Evolutionary conservation across 352 stramenopile genomes (phyloP).

Genomic region (Globisporangium okanoganense): DNA sequence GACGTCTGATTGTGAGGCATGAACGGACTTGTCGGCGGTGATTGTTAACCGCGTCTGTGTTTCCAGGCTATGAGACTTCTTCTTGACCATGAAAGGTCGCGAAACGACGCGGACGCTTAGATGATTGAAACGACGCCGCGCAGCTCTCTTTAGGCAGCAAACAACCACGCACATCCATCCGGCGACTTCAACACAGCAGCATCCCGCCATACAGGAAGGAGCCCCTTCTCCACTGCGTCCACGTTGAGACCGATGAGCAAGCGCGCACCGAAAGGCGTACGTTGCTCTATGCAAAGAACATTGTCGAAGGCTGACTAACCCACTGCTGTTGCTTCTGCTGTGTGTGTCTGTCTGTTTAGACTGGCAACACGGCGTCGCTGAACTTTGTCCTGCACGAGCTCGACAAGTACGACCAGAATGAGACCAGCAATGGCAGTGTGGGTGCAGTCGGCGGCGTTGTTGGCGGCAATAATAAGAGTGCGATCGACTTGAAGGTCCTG

Average conservation of each 20-base stretch:
- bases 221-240: neutral
- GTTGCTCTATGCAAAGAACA: neutral
- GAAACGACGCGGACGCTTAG: conserved; percentile 29
- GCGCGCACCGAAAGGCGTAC: conserved; percentile 41
- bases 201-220: neutral
- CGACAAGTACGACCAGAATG: conserved; percentile 53
- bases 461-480: neutral
- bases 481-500: conserved; percentile 6
- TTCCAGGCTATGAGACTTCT: neutral
- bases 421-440: conserved; percentile 2
- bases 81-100: conserved; percentile 32
- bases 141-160: neutral
- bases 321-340: neutral
- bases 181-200: neutral
- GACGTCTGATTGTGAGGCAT: neutral
- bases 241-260: conserved; percentile 38
- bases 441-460: conserved; percentile 4
- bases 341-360: conserved; percentile 10
- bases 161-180: neutral
- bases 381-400: conserved; percentile 57
- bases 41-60: neutral
- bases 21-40: neutral
- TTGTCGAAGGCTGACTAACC: neutral
- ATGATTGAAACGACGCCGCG: conserved; percentile 11
- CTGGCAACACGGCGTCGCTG: conserved; percentile 37